phyloP scores from a whole-genome alignment of 495 filamentous ascomycete genomes.

The Penicillium lividum region DNA sequence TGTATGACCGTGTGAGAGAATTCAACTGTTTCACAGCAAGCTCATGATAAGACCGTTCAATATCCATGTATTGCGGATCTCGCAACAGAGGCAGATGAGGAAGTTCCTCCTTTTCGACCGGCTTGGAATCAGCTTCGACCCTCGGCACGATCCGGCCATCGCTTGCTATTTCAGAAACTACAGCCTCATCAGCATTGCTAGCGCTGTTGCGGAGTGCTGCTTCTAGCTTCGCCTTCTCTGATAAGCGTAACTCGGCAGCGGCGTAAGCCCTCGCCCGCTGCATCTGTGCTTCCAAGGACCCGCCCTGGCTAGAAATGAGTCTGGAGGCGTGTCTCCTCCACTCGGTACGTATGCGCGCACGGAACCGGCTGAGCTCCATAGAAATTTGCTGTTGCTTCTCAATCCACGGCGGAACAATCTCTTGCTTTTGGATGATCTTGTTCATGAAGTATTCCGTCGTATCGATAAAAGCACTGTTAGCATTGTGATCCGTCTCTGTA shows the following conservation, averaged over 20 bases:
- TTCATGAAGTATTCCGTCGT: constrained; percentile 99
- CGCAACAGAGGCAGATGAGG: constrained; percentile 44
- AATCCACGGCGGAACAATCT: constrained; percentile 65
- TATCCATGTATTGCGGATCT: constrained; percentile 55
- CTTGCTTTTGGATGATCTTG: constrained; percentile 96
- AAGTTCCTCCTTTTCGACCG: constrained; percentile 22
- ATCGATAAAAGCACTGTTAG: constrained; percentile 86
- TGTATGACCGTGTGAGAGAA: constrained; percentile 80
- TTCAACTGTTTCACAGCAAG: constrained; percentile 82
- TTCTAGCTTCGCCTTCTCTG: constrained; percentile 46
- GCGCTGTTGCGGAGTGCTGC: constrained; percentile 37
- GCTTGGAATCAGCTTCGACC: constrained; percentile 8
- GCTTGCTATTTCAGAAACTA: constrained; percentile 22
- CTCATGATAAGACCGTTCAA: constrained; percentile 74
- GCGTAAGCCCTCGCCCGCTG: constrained; percentile 71
- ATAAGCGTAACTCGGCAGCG: constrained; percentile 61
- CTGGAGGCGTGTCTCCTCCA: constrained; percentile 87
- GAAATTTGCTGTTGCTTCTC: constrained; percentile 95
- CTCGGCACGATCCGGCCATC: constrained; percentile 31
- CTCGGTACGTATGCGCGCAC: constrained; percentile 71
- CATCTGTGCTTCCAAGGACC: constrained; percentile 76
- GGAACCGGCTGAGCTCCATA: constrained; percentile 67
- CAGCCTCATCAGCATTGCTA: background rate
- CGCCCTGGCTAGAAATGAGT: constrained; percentile 77
- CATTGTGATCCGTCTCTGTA: constrained; percentile 75